Base-by-base conservation (phyloP, 805 yeast species). In the Ogataea paraovalis region DNA sequence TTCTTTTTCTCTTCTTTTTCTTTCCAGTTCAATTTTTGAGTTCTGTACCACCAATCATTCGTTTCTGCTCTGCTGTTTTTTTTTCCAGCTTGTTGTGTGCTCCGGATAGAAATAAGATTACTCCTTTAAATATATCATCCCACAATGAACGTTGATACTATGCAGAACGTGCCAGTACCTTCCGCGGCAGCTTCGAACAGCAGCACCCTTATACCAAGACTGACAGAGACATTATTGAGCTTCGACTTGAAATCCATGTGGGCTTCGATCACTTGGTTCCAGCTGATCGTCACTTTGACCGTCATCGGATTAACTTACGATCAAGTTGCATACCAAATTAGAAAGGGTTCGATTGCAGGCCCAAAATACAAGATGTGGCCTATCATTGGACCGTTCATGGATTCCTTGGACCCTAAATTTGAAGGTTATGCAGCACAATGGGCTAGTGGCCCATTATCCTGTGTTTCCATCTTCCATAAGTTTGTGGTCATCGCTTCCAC, bases 391-490 rank as follows among this genome's bases (percentile, higher is more conserved):
- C 98, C 99, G 2, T 94, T 94, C 59, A 73, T 94, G 67, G 97
- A 94, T 65, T 83, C 94, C 16, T 73, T 94, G 64, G 92, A 94
- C 71, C 99, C 99, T 19, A 91, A 92, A 65, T 94, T 94, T 65
- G 96, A 87, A 62, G 96, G 86, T 62, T 94, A 94, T 68, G 74
- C 80, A 66, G 87, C 87, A 43, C 94, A 94, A 67, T 94, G 99
- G 99, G 82, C 79, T 59, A 83, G 94, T 6, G 99, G 99, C 52
- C 94, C 92, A 13, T 74, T 94, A 47, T 86, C 96, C 13, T 94
- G 99, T 74, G 99, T 94, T 42, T 91, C 97, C 2, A 94, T 94
- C 52, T 94, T 94, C 78, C 99, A 94, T 75, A 94, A 94, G 72
- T 92, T 92, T 62, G 99, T 94, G 38, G 95, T 94, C 43, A 88